Evolutionary conservation across 306 rosid genomes (phyloP).

Genomic region (Lotus japonicus): DNA sequence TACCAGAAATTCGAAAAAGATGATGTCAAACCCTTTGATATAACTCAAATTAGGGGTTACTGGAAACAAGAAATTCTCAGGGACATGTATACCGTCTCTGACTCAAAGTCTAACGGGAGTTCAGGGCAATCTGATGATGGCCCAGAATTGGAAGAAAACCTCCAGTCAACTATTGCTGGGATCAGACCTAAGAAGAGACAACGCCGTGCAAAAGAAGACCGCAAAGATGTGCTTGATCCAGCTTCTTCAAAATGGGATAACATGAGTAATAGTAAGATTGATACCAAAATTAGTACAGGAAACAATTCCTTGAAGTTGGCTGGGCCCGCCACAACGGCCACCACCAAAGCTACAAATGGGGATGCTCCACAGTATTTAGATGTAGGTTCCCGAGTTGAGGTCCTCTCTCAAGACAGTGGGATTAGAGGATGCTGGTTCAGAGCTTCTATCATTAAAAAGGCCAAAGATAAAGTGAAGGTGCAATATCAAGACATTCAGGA

Average conservation of each 20-base stretch:
- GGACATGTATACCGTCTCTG: slow-evolving; percentile 37
- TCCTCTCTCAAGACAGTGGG: slow-evolving; percentile 87
- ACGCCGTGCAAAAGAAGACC: slow-evolving; percentile 22
- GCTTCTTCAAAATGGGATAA: slow-evolving; percentile 2
- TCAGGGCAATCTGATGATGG: slow-evolving; percentile 38
- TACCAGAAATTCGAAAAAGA: slow-evolving; percentile 57
- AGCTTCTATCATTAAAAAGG: slow-evolving; percentile 61
- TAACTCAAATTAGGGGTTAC: slow-evolving; percentile 76
- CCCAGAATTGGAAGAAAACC: slow-evolving; percentile 35
- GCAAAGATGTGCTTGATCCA: slow-evolving; percentile 19
- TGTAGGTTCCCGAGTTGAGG: slow-evolving; percentile 67
- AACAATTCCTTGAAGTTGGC: slow-evolving; percentile 8
- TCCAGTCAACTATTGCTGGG: neutral
- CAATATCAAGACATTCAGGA: slow-evolving; percentile 69
- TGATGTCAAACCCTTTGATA: slow-evolving; percentile 59
- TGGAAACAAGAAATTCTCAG: slow-evolving; percentile 83
- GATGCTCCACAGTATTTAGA: slow-evolving; percentile 13
- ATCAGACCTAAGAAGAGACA: slow-evolving; percentile 62
- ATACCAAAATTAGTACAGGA: slow-evolving; percentile 20
- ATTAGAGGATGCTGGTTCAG: slow-evolving; percentile 89
- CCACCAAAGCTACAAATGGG: slow-evolving; percentile 23
- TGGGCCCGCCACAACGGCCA: slow-evolving; percentile 6
- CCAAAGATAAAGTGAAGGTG: slow-evolving; percentile 70
- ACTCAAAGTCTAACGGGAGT: slow-evolving; percentile 35
- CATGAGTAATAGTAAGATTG: neutral